Conservation (phyloP, 2,329 filamentous ascomycete species). For the Alternaria ethzedia region DNA sequence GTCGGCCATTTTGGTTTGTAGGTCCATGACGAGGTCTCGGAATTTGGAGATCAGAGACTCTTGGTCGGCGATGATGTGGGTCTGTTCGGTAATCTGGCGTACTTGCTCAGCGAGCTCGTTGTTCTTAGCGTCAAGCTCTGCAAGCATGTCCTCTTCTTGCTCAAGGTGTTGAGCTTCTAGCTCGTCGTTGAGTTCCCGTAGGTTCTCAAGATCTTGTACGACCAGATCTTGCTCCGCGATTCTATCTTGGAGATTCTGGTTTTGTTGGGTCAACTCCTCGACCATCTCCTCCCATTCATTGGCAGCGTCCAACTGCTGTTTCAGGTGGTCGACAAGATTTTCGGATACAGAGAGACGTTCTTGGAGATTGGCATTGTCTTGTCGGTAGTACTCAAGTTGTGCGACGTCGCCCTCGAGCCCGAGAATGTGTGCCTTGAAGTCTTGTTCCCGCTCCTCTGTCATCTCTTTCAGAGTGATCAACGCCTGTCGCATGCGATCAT, state of each 20-base stretch:
- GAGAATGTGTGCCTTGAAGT: constrained; percentile 64
- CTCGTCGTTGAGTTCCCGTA: constrained; percentile 94
- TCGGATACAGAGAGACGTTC: constrained; percentile 77
- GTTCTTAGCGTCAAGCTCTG: constrained; percentile 90
- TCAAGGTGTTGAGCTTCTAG: constrained; percentile 92
- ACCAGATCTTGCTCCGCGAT: constrained; percentile 81
- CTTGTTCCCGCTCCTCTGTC: constrained; percentile 82
- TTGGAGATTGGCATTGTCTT: constrained; percentile 72
- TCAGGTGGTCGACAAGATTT: constrained; percentile 79
- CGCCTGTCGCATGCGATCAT: constrained; percentile 85
- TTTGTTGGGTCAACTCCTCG: constrained; percentile 87
- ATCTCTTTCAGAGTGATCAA: constrained; percentile 84
- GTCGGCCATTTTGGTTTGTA: constrained; percentile 88
- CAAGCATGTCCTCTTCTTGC: constrained; percentile 91
- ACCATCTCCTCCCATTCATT: constrained; percentile 92
- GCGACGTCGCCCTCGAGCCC: constrained; percentile 46
- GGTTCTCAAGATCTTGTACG: constrained; percentile 84
- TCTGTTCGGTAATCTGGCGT: constrained; percentile 75
- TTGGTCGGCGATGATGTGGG: constrained; percentile 81
- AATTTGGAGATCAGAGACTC: constrained; percentile 90
- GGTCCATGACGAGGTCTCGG: constrained; percentile 82
- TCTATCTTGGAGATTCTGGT: constrained; percentile 80
- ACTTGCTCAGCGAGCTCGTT: constrained; percentile 81
- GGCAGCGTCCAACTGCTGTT: constrained; percentile 88
- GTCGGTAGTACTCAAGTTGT: constrained; percentile 49